These are phyloP conservation scores for Colletotrichum brevisporum DNA, from an alignment of 2,329 filamentous ascomycete genomes.

Conservation along the genomic window DNA sequence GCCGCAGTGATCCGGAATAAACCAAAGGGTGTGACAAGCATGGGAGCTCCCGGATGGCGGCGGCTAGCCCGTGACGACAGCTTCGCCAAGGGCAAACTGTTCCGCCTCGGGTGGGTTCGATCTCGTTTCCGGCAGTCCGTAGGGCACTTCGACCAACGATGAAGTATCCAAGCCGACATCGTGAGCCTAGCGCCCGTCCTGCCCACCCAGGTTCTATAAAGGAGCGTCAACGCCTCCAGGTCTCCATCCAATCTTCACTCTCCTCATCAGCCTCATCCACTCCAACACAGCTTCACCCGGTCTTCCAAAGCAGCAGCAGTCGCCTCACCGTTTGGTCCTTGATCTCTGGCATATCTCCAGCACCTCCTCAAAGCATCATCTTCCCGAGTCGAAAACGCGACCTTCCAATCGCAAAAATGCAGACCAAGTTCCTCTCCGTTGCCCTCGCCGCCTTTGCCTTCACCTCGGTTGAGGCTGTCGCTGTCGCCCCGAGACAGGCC, in stretches of 20 bases:
- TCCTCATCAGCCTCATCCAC: constrained; percentile 22
- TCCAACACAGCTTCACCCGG: not conserved
- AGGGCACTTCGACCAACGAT: constrained; percentile 8
- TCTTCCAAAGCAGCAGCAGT: not conserved
- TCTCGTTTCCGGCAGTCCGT: constrained; percentile 21
- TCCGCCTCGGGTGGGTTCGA: not conserved
- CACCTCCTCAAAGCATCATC: not conserved
- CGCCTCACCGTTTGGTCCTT: not conserved
- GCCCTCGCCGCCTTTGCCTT: constrained; percentile 38
- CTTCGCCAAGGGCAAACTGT: not conserved
- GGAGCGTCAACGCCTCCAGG: constrained; percentile 5
- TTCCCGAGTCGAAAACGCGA: not conserved
- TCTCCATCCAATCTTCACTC: not conserved
- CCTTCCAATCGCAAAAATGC: constrained; percentile 29
- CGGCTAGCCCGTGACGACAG: constrained; percentile 2
- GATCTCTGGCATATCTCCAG: not conserved
- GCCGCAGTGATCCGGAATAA: not conserved
- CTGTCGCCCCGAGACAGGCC: constrained; percentile 12
- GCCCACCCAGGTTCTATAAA: constrained; percentile 28
- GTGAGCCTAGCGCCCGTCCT: not conserved
- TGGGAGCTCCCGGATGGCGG: not conserved
- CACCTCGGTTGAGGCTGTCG: constrained; percentile 18
- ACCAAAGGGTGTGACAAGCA: not conserved
- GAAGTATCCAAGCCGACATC: not conserved
- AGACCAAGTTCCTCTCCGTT: constrained; percentile 36